Evolutionary conservation across 495 filamentous ascomycete species (phyloP).

Genomic region (Melanomma pulvis-pyrius): DNA sequence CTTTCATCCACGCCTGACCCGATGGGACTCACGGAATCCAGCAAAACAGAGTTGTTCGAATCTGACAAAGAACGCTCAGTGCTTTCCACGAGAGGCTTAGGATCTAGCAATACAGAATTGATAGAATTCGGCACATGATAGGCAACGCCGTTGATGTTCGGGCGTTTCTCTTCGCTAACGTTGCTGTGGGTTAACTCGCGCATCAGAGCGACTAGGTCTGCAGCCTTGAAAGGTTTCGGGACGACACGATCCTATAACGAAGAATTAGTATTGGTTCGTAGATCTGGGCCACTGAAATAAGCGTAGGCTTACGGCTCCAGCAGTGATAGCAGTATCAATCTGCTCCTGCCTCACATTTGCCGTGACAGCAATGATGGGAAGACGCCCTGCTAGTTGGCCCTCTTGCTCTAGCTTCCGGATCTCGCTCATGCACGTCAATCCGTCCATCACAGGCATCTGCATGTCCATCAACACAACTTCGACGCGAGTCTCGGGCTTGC

Average conservation of each 20-base stretch:
- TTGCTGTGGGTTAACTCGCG: neutral
- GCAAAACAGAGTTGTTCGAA: no score
- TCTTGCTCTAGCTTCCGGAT: slow-evolving; percentile 64
- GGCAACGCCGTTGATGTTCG: no score
- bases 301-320: slow-evolving; percentile 62
- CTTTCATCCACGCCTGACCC: no score
- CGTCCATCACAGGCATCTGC: slow-evolving; percentile 84
- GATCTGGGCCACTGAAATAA: neutral
- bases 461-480: slow-evolving; percentile 79
- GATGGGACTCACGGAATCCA: no score
- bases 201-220: slow-evolving; percentile 28
- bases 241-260: slow-evolving; percentile 21
- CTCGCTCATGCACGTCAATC: slow-evolving; percentile 64
- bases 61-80: no score
- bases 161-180: neutral
- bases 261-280: neutral
- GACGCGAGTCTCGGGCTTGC: slow-evolving; percentile 40
- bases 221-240: slow-evolving; percentile 30
- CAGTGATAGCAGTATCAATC: slow-evolving; percentile 62
- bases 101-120: neutral
- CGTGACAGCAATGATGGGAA: slow-evolving; percentile 76
- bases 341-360: slow-evolving; percentile 73
- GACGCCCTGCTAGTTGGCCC: neutral
- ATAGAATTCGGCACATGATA: neutral
- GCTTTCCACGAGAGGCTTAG: neutral